Conservation (phyloP, 2,329 filamentous ascomycete species). For the Colletotrichum orbiculare region DNA sequence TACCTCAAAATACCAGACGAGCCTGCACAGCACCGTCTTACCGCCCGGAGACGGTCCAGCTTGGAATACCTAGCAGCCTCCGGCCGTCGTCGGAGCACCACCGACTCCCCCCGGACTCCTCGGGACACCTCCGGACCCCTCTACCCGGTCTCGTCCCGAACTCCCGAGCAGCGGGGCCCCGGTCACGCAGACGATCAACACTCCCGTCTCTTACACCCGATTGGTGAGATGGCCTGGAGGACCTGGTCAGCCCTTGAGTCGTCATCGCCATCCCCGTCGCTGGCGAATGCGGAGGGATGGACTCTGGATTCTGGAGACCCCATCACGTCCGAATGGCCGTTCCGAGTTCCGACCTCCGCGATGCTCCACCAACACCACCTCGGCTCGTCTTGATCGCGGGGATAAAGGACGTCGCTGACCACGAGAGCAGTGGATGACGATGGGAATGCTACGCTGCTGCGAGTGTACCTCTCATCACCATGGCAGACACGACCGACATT, state of each 20-base stretch:
- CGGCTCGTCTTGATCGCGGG: not conserved
- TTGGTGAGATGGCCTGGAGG: slow-evolving; percentile 2
- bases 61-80: too few relatives aligned
- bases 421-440: not conserved
- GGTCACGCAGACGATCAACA: not conserved
- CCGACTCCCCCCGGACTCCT: too few relatives aligned
- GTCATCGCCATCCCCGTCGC: slow-evolving; percentile 10
- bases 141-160: too few relatives aligned
- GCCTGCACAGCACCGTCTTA: too few relatives aligned
- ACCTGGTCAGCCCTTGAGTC: not conserved
- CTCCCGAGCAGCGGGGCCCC: slow-evolving; percentile 4
- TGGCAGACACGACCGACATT: slow-evolving; percentile 31
- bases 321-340: not conserved
- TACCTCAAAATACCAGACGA: too few relatives aligned
- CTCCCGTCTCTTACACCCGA: not conserved
- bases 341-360: slow-evolving; percentile 33
- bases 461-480: not conserved
- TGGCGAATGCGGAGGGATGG: slow-evolving; percentile 10
- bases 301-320: not conserved
- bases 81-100: too few relatives aligned
- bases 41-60: too few relatives aligned
- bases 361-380: not conserved
- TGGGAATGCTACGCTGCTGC: not conserved
- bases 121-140: too few relatives aligned
- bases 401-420: slow-evolving; percentile 14